A percentile compares a stretch with the other conserved stretches of the same genome.
Evolutionary conservation across 495 filamentous ascomycete genomes (phyloP).

Genomic region (Daldinia vernicosa): DNA sequence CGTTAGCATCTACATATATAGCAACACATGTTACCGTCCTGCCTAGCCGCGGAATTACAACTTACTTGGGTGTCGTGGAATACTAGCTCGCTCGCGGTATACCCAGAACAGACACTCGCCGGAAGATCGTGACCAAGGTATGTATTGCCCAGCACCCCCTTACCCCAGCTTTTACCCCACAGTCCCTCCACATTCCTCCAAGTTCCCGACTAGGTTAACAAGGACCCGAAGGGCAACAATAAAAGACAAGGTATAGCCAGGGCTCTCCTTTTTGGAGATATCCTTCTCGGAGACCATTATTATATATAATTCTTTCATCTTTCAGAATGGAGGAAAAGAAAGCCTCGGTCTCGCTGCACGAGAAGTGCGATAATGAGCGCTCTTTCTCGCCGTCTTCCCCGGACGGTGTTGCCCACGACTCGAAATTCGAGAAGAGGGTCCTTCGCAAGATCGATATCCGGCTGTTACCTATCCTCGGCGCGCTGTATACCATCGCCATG

Average conservation of each 20-base stretch:
- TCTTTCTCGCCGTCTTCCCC: not conserved
- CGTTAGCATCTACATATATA: not conserved
- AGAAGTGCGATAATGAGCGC: slow-evolving; percentile 23
- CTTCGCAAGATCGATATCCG: slow-evolving; percentile 71
- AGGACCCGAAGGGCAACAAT: not conserved
- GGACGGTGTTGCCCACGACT: slow-evolving; percentile 5
- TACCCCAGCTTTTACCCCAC: slow-evolving; percentile 36
- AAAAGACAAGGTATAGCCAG: not conserved
- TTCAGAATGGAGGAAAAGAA: slow-evolving; percentile 30
- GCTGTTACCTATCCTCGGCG: slow-evolving; percentile 65
- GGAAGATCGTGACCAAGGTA: slow-evolving; percentile 12
- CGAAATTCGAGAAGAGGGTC: slow-evolving; percentile 38
- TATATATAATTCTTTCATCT: not conserved
- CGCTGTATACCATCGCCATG: slow-evolving; percentile 48
- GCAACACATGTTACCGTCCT: slow-evolving; percentile 5
- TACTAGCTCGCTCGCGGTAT: slow-evolving; percentile 12
- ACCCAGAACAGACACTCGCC: slow-evolving; percentile 15
- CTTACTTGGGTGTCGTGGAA: slow-evolving; percentile 15
- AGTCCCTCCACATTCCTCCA: slow-evolving; percentile 17
- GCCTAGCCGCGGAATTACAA: slow-evolving; percentile 18
- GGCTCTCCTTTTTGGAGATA: not conserved
- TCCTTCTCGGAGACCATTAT: not conserved
- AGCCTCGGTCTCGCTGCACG: slow-evolving; percentile 31
- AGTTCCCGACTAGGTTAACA: slow-evolving; percentile 6
- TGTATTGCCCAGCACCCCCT: not conserved